phyloP scores from a whole-genome alignment of 2,329 filamentous ascomycete genomes.

The Sarocladium kiliense region DNA sequence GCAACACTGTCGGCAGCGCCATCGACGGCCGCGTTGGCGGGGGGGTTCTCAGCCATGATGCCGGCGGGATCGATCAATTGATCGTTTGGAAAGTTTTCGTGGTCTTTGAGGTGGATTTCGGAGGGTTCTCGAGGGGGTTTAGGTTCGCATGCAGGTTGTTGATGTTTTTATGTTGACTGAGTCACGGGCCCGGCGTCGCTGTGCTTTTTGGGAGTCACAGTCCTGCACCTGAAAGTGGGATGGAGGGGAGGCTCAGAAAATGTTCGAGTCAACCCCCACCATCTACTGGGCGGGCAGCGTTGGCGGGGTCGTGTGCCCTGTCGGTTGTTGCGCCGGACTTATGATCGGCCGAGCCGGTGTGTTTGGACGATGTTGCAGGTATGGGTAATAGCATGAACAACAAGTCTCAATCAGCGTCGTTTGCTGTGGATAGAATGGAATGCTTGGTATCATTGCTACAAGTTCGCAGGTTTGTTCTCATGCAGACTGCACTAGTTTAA shows the following conservation, averaged over 20 bases:
- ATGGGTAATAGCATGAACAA: too few species aligned
- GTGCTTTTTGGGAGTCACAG: slow-evolving; percentile 9
- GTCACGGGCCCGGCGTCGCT: background rate
- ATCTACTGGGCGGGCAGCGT: background rate
- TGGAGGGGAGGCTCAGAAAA: slow-evolving; percentile 7
- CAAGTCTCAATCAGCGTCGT: too few species aligned
- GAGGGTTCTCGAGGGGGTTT: too few species aligned
- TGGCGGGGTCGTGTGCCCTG: slow-evolving; percentile 9
- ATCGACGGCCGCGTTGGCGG: slow-evolving; percentile 35
- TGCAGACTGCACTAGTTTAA: too few species aligned
- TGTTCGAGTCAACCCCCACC: slow-evolving; percentile 8
- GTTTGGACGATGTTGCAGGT: background rate
- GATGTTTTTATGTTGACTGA: background rate
- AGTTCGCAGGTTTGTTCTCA: background rate
- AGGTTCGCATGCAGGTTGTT: background rate
- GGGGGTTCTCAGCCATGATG: slow-evolving; percentile 27
- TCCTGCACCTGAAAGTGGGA: slow-evolving; percentile 2
- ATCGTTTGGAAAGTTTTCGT: background rate
- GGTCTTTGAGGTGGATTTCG: background rate
- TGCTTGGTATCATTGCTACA: background rate
- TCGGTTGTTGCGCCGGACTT: slow-evolving; percentile 1
- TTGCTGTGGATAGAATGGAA: too few species aligned
- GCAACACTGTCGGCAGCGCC: slow-evolving; percentile 49
- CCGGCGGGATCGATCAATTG: slow-evolving; percentile 1
- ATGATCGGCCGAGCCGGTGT: background rate